Conservation (phyloP, 2,329 filamentous ascomycete genomes). For the Amphichorda felina region DNA sequence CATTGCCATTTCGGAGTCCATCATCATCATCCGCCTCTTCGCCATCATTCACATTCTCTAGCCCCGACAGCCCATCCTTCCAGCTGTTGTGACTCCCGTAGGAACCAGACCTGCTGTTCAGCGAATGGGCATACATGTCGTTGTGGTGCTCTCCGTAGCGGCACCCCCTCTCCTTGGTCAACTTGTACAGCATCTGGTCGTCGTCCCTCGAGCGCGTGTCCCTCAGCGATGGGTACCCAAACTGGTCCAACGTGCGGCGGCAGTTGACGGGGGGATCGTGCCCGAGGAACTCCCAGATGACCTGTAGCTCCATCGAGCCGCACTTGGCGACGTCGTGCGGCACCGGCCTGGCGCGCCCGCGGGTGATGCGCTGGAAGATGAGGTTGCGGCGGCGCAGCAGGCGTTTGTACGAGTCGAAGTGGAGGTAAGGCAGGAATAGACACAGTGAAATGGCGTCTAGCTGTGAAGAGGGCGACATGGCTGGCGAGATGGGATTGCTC, state of each 20-base stretch:
- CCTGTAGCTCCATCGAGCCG: conserved; percentile 42
- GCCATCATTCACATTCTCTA: conserved; percentile 15
- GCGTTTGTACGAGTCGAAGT: conserved; percentile 52
- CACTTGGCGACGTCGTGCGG: conserved; percentile 40
- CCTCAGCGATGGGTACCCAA: conserved; percentile 46
- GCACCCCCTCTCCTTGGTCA: conserved; percentile 36
- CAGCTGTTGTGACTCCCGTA: conserved; percentile 15
- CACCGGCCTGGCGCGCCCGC: conserved; percentile 43
- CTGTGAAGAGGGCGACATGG: conserved; percentile 14
- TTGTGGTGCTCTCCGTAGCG: conserved; percentile 9
- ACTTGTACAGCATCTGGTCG: conserved; percentile 57
- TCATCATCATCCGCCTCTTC: conserved; percentile 20
- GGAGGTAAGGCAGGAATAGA: conserved; percentile 46
- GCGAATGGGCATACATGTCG: conserved; percentile 14
- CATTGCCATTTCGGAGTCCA: conserved; percentile 38
- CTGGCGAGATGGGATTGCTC: conserved; percentile 13
- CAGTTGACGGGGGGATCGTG: conserved; percentile 50
- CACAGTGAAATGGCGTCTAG: conserved; percentile 28
- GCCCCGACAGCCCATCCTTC: conserved; percentile 10
- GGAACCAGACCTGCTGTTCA: conserved; percentile 13
- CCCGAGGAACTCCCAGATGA: conserved; percentile 52
- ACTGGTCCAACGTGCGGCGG: conserved; percentile 51
- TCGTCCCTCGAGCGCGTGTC: conserved; percentile 51
- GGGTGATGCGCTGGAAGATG: conserved; percentile 36
- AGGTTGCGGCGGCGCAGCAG: conserved; percentile 43